Evolutionary conservation across 305 asterid genomes (phyloP).

Genomic region (Fraxinus floribunda): DNA sequence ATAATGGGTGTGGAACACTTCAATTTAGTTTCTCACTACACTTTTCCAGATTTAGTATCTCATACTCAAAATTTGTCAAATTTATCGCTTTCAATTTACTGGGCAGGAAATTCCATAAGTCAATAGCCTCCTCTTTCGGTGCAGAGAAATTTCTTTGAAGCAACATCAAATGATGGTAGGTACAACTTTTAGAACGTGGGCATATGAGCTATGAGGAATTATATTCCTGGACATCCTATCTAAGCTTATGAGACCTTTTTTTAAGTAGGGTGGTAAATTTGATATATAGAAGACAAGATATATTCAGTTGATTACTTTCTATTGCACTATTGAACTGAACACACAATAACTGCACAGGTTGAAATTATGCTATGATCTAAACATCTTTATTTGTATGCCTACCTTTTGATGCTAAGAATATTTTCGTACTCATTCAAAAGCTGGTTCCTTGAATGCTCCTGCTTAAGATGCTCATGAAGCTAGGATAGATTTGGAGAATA

Average conservation of each 20-base stretch:
- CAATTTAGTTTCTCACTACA: background rate
- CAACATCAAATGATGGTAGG: no score
- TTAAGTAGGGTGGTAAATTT: no score
- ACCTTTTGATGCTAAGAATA: conserved; percentile 21
- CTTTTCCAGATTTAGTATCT: conserved; percentile 4
- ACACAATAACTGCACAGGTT: background rate
- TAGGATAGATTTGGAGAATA: conserved; percentile 34
- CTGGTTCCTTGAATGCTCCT: conserved; percentile 36
- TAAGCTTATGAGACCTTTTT: no score
- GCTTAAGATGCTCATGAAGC: conserved; percentile 37
- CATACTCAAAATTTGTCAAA: background rate
- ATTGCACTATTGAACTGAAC: background rate
- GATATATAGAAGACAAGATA: no score
- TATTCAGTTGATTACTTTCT: background rate
- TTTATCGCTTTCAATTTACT: conserved; percentile 9
- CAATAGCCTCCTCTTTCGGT: no score
- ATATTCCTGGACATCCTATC: no score
- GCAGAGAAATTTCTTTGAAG: no score
- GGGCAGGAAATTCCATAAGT: conserved; percentile 45
- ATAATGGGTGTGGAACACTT: conserved; percentile 17
- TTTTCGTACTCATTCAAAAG: conserved; percentile 17
- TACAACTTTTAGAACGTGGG: no score
- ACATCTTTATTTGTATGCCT: conserved; percentile 13
- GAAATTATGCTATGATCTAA: conserved; percentile 16
- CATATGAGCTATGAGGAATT: no score